A percentile compares a stretch with the other conserved stretches of the same genome.
Evolutionary conservation across 2,329 filamentous ascomycete species (phyloP).

Genomic region (Camillea tinctor): DNA sequence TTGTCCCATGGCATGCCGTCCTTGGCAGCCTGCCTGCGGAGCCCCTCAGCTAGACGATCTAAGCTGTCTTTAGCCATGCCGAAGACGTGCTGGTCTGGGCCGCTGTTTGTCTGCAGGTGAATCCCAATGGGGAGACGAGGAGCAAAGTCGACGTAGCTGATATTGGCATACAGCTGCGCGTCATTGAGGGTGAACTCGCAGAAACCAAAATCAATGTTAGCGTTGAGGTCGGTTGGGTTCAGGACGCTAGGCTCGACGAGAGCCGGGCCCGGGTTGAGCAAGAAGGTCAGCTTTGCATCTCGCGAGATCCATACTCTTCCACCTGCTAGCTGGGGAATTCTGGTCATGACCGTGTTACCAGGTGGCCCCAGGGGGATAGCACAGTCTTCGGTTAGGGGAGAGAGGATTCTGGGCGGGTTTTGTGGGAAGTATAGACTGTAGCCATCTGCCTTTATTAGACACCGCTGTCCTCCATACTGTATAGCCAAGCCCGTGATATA

Average conservation of each 20-base stretch:
- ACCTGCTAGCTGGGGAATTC: constrained; percentile 63
- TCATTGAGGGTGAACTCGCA: constrained; percentile 61
- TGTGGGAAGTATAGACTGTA: constrained; percentile 56
- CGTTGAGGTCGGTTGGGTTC: constrained; percentile 58
- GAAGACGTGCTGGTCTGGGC: constrained; percentile 48
- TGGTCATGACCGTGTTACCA: constrained; percentile 51
- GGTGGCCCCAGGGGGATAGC: constrained; percentile 59
- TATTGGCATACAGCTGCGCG: constrained; percentile 59
- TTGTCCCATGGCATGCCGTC: constrained; percentile 64
- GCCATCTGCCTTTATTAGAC: constrained; percentile 44
- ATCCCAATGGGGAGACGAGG: constrained; percentile 52
- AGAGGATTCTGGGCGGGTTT: constrained; percentile 46
- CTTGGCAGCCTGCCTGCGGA: constrained; percentile 52
- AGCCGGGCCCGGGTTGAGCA: constrained; percentile 63
- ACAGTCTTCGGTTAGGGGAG: constrained; percentile 53
- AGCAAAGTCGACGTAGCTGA: constrained; percentile 68
- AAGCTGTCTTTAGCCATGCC: constrained; percentile 61
- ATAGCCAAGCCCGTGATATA: constrained; percentile 65
- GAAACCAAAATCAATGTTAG: constrained; percentile 53
- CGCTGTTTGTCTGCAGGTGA: constrained; percentile 42
- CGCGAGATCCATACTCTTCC: constrained; percentile 64
- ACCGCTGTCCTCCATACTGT: constrained; percentile 39
- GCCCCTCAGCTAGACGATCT: constrained; percentile 49
- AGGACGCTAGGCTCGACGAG: constrained; percentile 68
- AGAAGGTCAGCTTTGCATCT: constrained; percentile 54